Evolutionary conservation across 768 basidiomycete species (phyloP).

Genomic region (Tulasnella sp.): DNA sequence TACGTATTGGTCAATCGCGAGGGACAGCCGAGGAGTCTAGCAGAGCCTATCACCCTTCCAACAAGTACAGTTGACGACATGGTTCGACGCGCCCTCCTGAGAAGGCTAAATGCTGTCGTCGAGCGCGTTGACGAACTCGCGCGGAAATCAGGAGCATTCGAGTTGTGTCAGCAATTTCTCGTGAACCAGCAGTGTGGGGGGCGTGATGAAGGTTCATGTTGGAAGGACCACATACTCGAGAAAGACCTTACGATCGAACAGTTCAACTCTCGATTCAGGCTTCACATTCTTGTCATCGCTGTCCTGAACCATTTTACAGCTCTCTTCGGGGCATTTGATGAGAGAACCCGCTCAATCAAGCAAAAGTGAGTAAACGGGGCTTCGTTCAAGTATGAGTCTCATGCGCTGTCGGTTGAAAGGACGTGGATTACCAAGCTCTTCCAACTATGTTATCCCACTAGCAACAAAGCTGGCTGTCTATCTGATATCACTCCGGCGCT

Average conservation of each 20-base stretch:
- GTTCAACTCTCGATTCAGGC: background rate
- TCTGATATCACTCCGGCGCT: background rate
- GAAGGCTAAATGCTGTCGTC: background rate
- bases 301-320: background rate
- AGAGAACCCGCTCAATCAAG: no score
- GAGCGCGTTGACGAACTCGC: background rate
- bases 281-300: conserved; percentile 15
- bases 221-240: no score
- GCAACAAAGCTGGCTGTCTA: background rate
- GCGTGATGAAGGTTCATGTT: background rate
- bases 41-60: background rate
- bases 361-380: no score
- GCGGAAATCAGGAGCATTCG: background rate
- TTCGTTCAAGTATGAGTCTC: background rate
- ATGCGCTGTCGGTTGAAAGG: background rate
- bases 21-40: background rate
- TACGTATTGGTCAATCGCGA: background rate
- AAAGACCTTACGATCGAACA: background rate
- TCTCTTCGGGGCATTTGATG: no score
- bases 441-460: background rate
- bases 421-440: background rate
- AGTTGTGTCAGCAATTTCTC: background rate
- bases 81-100: background rate
- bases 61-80: background rate
- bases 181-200: background rate